These are phyloP conservation scores for Basidioascus undulatus DNA, from an alignment of 768 basidiomycete genomes.

Conservation along the genomic window DNA sequence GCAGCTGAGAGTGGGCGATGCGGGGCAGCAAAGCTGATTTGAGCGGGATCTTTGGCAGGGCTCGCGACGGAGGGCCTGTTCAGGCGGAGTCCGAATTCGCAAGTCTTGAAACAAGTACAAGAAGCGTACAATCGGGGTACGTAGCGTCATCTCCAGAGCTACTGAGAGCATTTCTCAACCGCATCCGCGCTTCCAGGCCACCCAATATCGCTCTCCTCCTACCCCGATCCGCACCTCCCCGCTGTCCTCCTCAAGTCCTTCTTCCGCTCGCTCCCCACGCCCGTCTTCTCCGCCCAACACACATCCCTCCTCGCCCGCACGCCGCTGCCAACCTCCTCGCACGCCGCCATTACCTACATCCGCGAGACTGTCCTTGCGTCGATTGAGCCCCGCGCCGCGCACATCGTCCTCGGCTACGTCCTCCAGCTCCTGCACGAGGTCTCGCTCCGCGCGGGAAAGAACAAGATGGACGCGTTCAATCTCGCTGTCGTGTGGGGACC, in stretches of 20 bases:
- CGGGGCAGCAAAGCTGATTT: too few species aligned
- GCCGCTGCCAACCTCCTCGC: too few species aligned
- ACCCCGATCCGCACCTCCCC: constrained; percentile 52
- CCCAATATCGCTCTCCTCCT: constrained; percentile 51
- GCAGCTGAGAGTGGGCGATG: too few species aligned
- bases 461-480: constrained; percentile 65
- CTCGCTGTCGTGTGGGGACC: constrained; percentile 55
- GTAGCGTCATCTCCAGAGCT: constrained; percentile 1
- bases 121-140: constrained; percentile 64
- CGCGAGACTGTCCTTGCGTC: constrained; percentile 41
- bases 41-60: constrained; percentile 20
- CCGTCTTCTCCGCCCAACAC: constrained; percentile 48
- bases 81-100: constrained; percentile 51
- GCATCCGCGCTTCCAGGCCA: constrained; percentile 26
- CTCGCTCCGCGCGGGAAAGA: constrained; percentile 36
- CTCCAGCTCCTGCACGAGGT: constrained; percentile 56
- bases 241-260: constrained; percentile 73
- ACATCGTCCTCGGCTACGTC: constrained; percentile 47
- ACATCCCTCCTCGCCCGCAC: too few species aligned
- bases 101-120: constrained; percentile 43
- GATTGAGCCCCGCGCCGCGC: too few species aligned
- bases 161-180: neutral
- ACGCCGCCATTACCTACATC: constrained; percentile 35
- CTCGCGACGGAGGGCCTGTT: constrained; percentile 57
- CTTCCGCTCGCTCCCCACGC: constrained; percentile 50